phyloP scores from a whole-genome alignment of 208 protist species.

The Acanthamoeba triangularis region DNA sequence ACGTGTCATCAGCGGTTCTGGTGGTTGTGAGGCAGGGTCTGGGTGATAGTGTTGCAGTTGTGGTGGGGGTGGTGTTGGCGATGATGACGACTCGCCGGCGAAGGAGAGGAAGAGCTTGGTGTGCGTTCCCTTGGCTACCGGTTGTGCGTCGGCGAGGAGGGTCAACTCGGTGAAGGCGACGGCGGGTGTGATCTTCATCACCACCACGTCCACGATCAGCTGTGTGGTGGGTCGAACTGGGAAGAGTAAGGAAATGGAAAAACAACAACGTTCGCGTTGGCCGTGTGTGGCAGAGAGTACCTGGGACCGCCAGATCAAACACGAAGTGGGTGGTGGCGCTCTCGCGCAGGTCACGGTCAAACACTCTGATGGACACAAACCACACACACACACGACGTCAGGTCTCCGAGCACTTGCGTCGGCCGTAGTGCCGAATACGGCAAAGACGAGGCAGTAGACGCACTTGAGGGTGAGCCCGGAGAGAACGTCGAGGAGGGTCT shows the following conservation, averaged over 20 bases:
- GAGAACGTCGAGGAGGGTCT: slow-evolving; percentile 11
- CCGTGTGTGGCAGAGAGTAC: neutral
- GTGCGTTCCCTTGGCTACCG: neutral
- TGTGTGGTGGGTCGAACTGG: neutral
- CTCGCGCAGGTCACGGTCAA: slow-evolving; percentile 41
- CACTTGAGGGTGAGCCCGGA: slow-evolving; percentile 54
- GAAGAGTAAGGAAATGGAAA: neutral
- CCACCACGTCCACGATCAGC: neutral
- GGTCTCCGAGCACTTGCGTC: too few species aligned
- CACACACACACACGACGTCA: neutral
- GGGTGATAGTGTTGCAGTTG: neutral
- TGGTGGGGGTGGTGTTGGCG: neutral
- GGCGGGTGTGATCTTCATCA: slow-evolving; percentile 57
- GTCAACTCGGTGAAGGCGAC: slow-evolving; percentile 41
- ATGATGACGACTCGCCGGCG: neutral
- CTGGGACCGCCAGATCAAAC: neutral
- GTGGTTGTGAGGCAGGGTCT: neutral
- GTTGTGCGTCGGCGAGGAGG: neutral
- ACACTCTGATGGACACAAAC: neutral
- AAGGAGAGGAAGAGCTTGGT: slow-evolving; percentile 15
- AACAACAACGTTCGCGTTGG: neutral
- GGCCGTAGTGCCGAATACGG: neutral
- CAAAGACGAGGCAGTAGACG: neutral
- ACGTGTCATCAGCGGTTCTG: neutral
- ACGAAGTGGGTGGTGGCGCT: slow-evolving; percentile 67